A percentile compares a stretch with the other conserved stretches of the same genome.
These are phyloP conservation scores for Cyclotella atomus DNA, from an alignment of 108 stramenopile species.

Conservation along the genomic window DNA sequence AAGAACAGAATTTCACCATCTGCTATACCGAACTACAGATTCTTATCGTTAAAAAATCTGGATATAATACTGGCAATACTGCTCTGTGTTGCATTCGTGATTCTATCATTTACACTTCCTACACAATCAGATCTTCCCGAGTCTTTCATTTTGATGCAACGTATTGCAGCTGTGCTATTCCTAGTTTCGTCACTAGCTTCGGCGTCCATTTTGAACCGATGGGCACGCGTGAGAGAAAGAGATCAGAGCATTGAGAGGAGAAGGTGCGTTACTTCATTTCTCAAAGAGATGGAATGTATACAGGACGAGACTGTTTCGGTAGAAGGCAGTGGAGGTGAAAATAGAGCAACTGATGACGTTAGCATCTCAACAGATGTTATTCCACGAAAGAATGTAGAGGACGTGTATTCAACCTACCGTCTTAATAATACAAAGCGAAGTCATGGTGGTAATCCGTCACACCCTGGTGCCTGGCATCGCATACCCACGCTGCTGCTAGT, in stretches of 20 bases:
- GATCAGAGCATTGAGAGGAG: slow-evolving; percentile 43
- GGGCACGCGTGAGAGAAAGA: slow-evolving; percentile 31
- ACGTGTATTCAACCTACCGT: slow-evolving; percentile 81
- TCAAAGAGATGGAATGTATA: slow-evolving; percentile 29
- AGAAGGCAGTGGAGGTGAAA: neutral
- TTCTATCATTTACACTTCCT: neutral
- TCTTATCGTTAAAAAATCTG: slow-evolving; percentile 2
- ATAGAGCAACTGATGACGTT: neutral
- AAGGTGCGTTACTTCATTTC: slow-evolving; percentile 41
- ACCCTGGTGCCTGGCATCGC: slow-evolving; percentile 51
- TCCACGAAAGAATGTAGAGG: slow-evolving; percentile 45
- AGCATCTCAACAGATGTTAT: slow-evolving; percentile 18
- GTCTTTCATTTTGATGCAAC: slow-evolving; percentile 21
- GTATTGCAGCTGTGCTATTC: slow-evolving; percentile 26
- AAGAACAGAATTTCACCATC: neutral
- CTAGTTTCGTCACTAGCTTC: slow-evolving; percentile 28
- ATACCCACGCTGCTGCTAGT: slow-evolving; percentile 75
- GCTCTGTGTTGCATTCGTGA: slow-evolving; percentile 26
- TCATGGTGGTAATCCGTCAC: neutral
- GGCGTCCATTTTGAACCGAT: slow-evolving; percentile 20
- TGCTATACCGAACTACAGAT: neutral
- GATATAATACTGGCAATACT: slow-evolving; percentile 36
- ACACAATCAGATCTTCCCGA: neutral
- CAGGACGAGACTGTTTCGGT: neutral
- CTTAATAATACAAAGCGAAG: slow-evolving; percentile 15